These are phyloP conservation scores for Sicyos baderoa DNA, from an alignment of 306 rosid species.

Conservation along the genomic window DNA sequence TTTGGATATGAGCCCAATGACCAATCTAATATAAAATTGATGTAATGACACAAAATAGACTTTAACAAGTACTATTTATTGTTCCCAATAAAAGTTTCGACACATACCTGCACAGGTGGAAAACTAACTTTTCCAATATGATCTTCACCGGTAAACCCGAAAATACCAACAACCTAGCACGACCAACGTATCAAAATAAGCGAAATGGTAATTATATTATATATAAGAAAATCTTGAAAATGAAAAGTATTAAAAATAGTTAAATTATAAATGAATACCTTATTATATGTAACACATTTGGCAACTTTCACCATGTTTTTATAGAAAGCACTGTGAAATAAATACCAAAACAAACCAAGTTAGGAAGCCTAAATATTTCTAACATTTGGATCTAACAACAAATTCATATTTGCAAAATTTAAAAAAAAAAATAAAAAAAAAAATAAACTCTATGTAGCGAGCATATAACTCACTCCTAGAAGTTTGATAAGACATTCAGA, in stretches of 20 bases:
- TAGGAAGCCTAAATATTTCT: background rate
- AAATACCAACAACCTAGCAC: slow-evolving; percentile 73
- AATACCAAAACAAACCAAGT: background rate
- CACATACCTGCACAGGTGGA: slow-evolving; percentile 81
- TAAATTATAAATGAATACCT: slow-evolving; percentile 19
- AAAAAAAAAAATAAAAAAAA: background rate
- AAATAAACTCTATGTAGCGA: background rate
- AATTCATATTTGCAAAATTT: background rate
- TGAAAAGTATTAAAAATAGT: background rate
- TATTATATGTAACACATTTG: slow-evolving; percentile 78
- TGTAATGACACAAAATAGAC: background rate
- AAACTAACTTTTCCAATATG: slow-evolving; percentile 91
- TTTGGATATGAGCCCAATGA: background rate
- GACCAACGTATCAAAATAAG: slow-evolving; percentile 8
- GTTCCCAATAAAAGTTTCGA: background rate
- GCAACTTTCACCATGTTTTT: slow-evolving; percentile 67
- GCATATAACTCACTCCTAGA: background rate
- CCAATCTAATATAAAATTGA: background rate
- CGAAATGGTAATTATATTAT: background rate
- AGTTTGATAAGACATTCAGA: background rate
- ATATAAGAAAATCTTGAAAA: background rate
- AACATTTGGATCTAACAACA: background rate
- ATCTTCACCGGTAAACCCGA: slow-evolving; percentile 88
- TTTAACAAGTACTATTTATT: background rate
- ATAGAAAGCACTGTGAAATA: slow-evolving; percentile 65